These are phyloP conservation scores for Malus domestica DNA, from an alignment of 306 rosid species.

Conservation along the genomic window DNA sequence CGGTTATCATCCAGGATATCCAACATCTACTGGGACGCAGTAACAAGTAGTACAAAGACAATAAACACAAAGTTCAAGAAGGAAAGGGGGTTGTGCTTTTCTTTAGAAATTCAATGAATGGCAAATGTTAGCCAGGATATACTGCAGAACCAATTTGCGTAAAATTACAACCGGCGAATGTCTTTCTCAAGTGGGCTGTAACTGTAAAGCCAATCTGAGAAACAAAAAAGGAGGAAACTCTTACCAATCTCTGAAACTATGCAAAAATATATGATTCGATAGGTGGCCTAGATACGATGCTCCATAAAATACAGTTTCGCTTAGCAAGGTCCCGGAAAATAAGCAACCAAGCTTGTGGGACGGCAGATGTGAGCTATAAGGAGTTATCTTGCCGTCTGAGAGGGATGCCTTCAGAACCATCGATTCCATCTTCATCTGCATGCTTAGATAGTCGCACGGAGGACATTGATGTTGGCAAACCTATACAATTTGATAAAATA, in stretches of 20 bases:
- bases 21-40: background rate
- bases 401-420: conserved; percentile 76
- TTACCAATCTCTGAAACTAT: conserved; percentile 31
- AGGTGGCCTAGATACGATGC: conserved; percentile 17
- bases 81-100: conserved; percentile 11
- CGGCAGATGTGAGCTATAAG: conserved; percentile 4
- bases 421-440: conserved; percentile 62
- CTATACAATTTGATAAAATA: conserved; percentile 29
- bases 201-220: conserved; percentile 19
- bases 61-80: background rate
- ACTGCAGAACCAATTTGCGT: conserved; percentile 42
- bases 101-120: background rate
- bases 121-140: conserved; percentile 35
- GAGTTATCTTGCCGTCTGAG: conserved; percentile 82
- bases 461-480: conserved; percentile 33
- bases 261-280: conserved; percentile 21
- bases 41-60: background rate
- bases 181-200: conserved; percentile 27
- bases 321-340: conserved; percentile 31
- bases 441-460: conserved; percentile 62
- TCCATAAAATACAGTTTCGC: conserved; percentile 28
- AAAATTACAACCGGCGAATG: conserved; percentile 43
- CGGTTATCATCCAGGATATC: background rate
- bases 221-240: conserved; percentile 22
- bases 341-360: conserved; percentile 9